Conservation (phyloP, 2,329 filamentous ascomycete species). For the Penicillium sp. region DNA sequence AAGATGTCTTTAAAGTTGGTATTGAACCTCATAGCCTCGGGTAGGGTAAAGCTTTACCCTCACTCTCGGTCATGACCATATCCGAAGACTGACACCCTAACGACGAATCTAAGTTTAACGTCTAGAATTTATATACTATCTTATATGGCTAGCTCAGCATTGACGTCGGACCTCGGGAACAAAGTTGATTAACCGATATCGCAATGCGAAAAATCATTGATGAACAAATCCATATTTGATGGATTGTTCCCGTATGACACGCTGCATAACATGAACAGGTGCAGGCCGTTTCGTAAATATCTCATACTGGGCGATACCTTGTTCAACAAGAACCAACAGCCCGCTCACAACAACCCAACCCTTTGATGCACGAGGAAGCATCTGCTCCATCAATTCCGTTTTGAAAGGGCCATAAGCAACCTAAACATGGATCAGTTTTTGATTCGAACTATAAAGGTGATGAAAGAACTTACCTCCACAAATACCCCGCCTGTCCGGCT, state of each 20-base stretch:
- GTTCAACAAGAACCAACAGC: slow-evolving; percentile 20
- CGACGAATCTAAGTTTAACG: not conserved
- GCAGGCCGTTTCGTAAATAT: slow-evolving; percentile 25
- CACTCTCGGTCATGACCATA: not conserved
- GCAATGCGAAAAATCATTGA: not conserved
- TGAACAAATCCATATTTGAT: slow-evolving; percentile 12
- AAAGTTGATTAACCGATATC: not conserved
- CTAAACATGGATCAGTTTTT: not conserved
- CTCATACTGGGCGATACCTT: slow-evolving; percentile 27
- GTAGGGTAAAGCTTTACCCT: not conserved
- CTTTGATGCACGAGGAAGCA: slow-evolving; percentile 6
- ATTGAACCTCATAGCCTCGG: not conserved
- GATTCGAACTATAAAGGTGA: not conserved
- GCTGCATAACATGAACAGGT: slow-evolving; percentile 25
- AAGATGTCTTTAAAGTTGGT: not conserved
- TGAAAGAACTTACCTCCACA: slow-evolving; percentile 18
- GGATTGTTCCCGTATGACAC: slow-evolving; percentile 16
- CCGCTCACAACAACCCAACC: slow-evolving; percentile 28
- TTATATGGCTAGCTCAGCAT: not conserved
- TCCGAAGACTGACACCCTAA: not conserved
- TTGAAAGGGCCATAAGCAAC: slow-evolving; percentile 18
- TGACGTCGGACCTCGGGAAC: not conserved
- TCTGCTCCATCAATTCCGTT: slow-evolving; percentile 17
- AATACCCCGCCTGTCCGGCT: slow-evolving; percentile 25
- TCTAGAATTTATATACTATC: not conserved